These are phyloP conservation scores for Trametes elegans DNA, from an alignment of 768 basidiomycete species.

Conservation along the genomic window DNA sequence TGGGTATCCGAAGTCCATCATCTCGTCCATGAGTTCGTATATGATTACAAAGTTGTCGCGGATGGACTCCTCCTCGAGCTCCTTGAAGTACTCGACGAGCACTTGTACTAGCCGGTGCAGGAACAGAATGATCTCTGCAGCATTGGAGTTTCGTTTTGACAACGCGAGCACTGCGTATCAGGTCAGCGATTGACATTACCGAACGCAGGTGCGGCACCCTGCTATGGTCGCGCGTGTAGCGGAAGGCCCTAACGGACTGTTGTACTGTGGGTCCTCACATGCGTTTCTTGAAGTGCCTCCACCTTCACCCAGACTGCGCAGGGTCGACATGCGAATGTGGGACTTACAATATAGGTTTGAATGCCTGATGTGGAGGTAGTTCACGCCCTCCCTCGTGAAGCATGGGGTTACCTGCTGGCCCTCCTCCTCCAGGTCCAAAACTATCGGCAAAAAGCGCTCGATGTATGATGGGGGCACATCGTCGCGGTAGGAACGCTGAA, in stretches of 20 bases:
- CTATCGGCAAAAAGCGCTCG: conserved; percentile 89
- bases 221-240: no score
- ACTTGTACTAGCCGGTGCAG: conserved; percentile 92
- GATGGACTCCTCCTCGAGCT: conserved; percentile 98
- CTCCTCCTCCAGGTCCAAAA: conserved; percentile 97
- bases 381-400: conserved; percentile 92
- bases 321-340: not conserved
- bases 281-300: no score
- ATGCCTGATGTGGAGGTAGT: conserved; percentile 98
- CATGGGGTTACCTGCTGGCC: conserved; percentile 95
- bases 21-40: conserved; percentile 97
- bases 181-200: no score
- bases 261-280: no score
- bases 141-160: conserved; percentile 94
- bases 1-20: conserved; percentile 99
- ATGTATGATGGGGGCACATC: conserved; percentile 89
- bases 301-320: no score
- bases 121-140: conserved; percentile 94
- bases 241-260: no score
- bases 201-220: no score
- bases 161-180: conserved; percentile 84
- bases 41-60: conserved; percentile 99
- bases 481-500: conserved; percentile 94
- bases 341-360: conserved; percentile 92
- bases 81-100: conserved; percentile 98